Evolutionary conservation across 2,329 filamentous ascomycete species (phyloP).

Genomic region (Davidsoniella neocaledoniae): DNA sequence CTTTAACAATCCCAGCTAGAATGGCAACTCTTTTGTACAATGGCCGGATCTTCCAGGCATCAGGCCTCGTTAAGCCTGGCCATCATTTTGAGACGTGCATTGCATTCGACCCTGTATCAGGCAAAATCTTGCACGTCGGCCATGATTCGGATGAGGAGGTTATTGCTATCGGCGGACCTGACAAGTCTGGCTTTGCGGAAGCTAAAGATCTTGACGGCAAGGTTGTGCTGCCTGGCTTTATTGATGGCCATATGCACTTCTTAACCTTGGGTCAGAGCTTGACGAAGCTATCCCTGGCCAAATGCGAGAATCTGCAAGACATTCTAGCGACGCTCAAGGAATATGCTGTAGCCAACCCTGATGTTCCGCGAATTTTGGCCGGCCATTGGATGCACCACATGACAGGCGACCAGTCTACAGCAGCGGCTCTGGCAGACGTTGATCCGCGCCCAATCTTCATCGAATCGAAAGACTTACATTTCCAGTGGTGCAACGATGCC

Average conservation of each 20-base stretch:
- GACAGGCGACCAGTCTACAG: constrained; percentile 28
- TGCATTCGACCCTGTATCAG: constrained; percentile 9
- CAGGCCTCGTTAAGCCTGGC: constrained; percentile 10
- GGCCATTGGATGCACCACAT: constrained; percentile 39
- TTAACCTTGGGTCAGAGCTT: constrained; percentile 36
- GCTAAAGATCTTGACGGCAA: constrained; percentile 21
- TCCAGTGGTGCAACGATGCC: constrained; percentile 37
- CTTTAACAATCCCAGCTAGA: not conserved
- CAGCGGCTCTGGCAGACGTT: constrained; percentile 30
- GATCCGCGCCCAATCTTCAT: constrained; percentile 38
- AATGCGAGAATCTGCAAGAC: constrained; percentile 31
- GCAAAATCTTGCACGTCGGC: constrained; percentile 12
- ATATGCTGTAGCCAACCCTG: constrained; percentile 30
- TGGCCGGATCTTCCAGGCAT: constrained; percentile 13
- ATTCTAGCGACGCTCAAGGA: constrained; percentile 29
- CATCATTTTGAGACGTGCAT: constrained; percentile 11
- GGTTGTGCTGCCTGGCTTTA: constrained; percentile 36
- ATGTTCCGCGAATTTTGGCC: constrained; percentile 32
- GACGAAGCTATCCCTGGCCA: constrained; percentile 31
- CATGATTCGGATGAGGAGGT: constrained; percentile 7
- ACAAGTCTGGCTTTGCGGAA: constrained; percentile 5
- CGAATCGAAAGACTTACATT: constrained; percentile 39
- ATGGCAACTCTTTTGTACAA: constrained; percentile 14
- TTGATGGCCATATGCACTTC: constrained; percentile 41
- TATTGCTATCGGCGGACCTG: constrained; percentile 3